Evolutionary conservation across 2,329 filamentous ascomycete genomes (phyloP).

Genomic region (Neoascochyta sp.): DNA sequence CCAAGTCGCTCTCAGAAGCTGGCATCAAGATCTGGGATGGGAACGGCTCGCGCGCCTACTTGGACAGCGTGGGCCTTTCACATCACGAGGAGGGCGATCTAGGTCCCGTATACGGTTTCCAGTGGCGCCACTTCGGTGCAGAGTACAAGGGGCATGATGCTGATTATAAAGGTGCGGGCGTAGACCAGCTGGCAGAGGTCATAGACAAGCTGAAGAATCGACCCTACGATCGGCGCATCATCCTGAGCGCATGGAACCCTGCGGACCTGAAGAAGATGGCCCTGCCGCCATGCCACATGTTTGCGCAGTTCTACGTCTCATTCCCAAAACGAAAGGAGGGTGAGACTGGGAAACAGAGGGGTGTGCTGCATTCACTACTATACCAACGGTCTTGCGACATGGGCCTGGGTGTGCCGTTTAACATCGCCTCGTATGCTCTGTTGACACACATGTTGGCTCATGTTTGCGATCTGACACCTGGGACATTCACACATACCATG

Average conservation of each 20-base stretch:
- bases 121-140: constrained; percentile 97
- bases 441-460: constrained; percentile 94
- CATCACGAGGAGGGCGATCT: constrained; percentile 85
- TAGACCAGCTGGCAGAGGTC: constrained; percentile 91
- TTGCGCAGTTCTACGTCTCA: constrained; percentile 91
- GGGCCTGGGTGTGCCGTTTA: constrained; percentile 95
- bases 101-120: constrained; percentile 95
- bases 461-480: constrained; percentile 77
- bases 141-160: constrained; percentile 65
- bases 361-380: constrained; percentile 77
- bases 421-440: constrained; percentile 91
- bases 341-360: constrained; percentile 47
- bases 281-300: constrained; percentile 93
- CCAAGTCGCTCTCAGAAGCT: constrained; percentile 67
- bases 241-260: constrained; percentile 93
- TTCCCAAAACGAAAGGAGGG: constrained; percentile 51
- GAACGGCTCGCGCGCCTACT: constrained; percentile 85
- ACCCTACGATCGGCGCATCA: constrained; percentile 86
- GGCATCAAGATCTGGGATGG: constrained; percentile 98
- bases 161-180: constrained; percentile 83
- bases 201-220: constrained; percentile 77
- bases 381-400: constrained; percentile 97
- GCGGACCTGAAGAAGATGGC: constrained; percentile 83
- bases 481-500: constrained; percentile 90
- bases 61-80: constrained; percentile 77